Evolutionary conservation across 2,329 filamentous ascomycete species (phyloP).

Genomic region (Pseudogymnoascus sp.): DNA sequence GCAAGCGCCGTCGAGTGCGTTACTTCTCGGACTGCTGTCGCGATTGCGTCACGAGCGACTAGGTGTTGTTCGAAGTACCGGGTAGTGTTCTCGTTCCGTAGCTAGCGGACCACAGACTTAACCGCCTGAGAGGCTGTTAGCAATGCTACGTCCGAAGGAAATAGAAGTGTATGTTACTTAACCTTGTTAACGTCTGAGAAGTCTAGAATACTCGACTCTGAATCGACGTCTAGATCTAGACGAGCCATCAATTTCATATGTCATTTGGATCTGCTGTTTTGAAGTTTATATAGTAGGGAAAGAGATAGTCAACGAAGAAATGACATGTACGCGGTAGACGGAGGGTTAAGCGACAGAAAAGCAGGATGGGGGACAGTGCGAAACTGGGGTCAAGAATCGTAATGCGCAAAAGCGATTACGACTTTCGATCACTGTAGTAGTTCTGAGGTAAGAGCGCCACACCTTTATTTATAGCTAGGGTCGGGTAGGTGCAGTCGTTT

Average conservation of each 20-base stretch:
- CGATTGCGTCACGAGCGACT: conserved; percentile 15
- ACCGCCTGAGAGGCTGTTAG: conserved; percentile 14
- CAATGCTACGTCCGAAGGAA: conserved; percentile 13
- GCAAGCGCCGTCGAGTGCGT: conserved; percentile 16
- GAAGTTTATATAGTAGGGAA: not conserved
- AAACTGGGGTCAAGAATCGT: not conserved
- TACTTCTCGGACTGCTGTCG: conserved; percentile 16
- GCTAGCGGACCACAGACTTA: conserved; percentile 15
- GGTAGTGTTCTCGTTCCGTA: conserved; percentile 17
- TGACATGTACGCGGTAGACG: not conserved
- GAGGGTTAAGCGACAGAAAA: too few species aligned
- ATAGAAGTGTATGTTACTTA: conserved; percentile 5
- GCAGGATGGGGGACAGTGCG: too few species aligned
- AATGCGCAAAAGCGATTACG: not conserved
- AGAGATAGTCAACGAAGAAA: not conserved
- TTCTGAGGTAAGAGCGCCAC: not conserved
- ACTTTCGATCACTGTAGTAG: not conserved
- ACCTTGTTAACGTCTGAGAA: conserved; percentile 15
- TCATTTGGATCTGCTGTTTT: not conserved
- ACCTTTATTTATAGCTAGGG: not conserved
- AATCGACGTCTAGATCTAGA: not conserved
- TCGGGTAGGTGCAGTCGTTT: not conserved
- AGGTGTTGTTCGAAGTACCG: conserved; percentile 17
- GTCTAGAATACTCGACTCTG: conserved; percentile 15
- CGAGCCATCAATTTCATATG: not conserved